phyloP scores from a whole-genome alignment of 768 basidiomycete species.

The Tricholoma terreum region DNA sequence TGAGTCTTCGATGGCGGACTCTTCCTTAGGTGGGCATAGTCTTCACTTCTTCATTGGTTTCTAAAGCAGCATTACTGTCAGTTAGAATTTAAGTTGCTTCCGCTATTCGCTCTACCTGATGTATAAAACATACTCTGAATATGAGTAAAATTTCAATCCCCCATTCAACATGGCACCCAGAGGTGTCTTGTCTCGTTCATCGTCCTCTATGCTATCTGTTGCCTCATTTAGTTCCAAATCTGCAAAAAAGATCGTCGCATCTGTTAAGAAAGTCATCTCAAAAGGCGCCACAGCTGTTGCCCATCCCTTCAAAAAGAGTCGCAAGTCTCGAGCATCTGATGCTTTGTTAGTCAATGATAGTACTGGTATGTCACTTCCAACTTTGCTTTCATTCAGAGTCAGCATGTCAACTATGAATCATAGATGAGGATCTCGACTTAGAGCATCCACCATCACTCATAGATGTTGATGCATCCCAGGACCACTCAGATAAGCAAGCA shows the following conservation, averaged over 20 bases:
- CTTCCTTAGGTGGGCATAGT: not conserved
- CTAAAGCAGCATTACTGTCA: not conserved
- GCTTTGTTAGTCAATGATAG: not conserved
- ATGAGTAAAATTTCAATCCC: not conserved
- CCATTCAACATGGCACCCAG: not conserved
- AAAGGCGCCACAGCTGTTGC: too few species aligned
- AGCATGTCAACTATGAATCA: not conserved
- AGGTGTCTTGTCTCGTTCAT: not conserved
- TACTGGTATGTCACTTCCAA: not conserved
- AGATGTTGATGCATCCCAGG: not conserved
- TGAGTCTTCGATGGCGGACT: not conserved
- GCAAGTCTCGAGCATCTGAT: not conserved
- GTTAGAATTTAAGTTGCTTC: not conserved
- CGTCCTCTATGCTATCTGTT: not conserved
- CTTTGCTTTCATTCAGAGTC: not conserved
- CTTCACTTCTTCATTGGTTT: not conserved
- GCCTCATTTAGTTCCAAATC: not conserved
- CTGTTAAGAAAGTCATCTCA: too few species aligned
- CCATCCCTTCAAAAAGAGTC: not conserved
- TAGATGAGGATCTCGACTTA: not conserved
- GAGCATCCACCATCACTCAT: not conserved
- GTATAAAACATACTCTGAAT: not conserved
- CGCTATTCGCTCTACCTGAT: not conserved
- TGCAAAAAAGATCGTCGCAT: not conserved
- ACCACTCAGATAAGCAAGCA: not conserved